A percentile compares a stretch with the other conserved stretches of the same genome.
Conservation (phyloP, 2,329 filamentous ascomycete genomes). For the Fusarium sp. region DNA sequence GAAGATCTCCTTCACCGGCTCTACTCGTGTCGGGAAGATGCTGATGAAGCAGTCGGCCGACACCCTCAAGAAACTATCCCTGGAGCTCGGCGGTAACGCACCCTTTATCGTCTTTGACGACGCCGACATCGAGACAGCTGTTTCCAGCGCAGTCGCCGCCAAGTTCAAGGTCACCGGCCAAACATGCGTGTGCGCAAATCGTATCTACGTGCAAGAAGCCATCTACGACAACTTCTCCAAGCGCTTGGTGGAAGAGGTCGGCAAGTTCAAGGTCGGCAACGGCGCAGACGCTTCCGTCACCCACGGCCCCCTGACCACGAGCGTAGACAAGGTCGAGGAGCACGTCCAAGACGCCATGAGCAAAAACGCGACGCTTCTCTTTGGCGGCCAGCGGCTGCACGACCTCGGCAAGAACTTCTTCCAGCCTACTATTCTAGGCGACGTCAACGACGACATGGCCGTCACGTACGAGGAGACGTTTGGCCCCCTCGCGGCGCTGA, state of each 20-base stretch:
- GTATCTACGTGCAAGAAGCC: slow-evolving; percentile 75
- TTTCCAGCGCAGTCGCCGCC: slow-evolving; percentile 70
- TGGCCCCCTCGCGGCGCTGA: slow-evolving; percentile 69
- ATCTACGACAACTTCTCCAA: slow-evolving; percentile 75
- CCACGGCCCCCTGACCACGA: slow-evolving; percentile 69
- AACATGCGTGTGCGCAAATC: slow-evolving; percentile 87
- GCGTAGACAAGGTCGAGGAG: slow-evolving; percentile 66
- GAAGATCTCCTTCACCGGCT: slow-evolving; percentile 81
- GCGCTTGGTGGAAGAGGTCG: slow-evolving; percentile 72
- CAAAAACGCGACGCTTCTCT: slow-evolving; percentile 69
- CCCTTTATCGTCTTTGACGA: slow-evolving; percentile 84
- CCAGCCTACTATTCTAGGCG: slow-evolving; percentile 71
- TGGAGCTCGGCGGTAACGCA: slow-evolving; percentile 75
- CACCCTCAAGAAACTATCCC: slow-evolving; percentile 72
- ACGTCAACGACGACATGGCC: slow-evolving; percentile 66
- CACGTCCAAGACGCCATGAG: slow-evolving; percentile 71
- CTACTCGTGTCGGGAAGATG: slow-evolving; percentile 54
- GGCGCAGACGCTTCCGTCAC: slow-evolving; percentile 71
- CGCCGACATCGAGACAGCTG: slow-evolving; percentile 75
- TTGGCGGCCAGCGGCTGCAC: slow-evolving; percentile 69
- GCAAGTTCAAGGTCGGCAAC: slow-evolving; percentile 73
- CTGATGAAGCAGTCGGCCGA: slow-evolving; percentile 77
- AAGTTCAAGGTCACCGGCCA: slow-evolving; percentile 93
- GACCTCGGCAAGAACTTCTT: slow-evolving; percentile 76
- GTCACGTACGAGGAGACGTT: slow-evolving; percentile 70